A percentile compares a stretch with the other conserved stretches of the same genome.
Conservation (phyloP, 768 basidiomycete species). For the Leucocoprinus birnbaumii region DNA sequence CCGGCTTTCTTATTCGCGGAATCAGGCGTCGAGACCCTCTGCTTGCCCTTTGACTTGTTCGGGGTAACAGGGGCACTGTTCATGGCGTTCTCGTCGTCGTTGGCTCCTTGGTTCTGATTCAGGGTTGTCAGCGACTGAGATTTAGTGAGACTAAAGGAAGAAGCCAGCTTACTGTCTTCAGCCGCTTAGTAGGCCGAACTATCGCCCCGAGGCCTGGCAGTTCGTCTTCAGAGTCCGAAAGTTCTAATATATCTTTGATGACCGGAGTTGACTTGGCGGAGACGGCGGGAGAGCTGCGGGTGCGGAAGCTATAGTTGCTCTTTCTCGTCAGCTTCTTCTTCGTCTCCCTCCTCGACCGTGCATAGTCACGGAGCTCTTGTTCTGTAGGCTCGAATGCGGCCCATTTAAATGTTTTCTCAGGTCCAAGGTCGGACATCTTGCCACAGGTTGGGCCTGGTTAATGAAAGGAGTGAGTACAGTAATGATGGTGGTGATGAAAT, state of each 20-base stretch:
- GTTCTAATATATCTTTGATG: constrained; percentile 21
- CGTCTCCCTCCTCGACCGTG: constrained; percentile 29
- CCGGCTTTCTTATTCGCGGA: constrained; percentile 14
- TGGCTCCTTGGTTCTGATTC: constrained; percentile 2
- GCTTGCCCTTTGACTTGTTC: constrained; percentile 22
- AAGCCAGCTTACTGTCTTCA: not conserved
- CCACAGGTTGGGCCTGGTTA: constrained; percentile 64
- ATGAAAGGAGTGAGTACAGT: not conserved
- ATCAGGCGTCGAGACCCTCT: not conserved
- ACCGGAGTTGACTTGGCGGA: constrained; percentile 23
- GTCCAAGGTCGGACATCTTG: constrained; percentile 53
- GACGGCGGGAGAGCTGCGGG: constrained; percentile 21
- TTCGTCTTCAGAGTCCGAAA: constrained; percentile 48
- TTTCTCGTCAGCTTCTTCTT: constrained; percentile 18
- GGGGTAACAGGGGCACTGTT: not conserved
- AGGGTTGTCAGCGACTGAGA: constrained; percentile 12
- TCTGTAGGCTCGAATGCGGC: constrained; percentile 67
- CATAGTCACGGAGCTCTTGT: constrained; percentile 47
- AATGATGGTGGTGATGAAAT: not conserved
- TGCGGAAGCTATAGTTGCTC: constrained; percentile 20
- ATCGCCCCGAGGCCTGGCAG: constrained; percentile 43
- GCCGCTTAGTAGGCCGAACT: constrained; percentile 1
- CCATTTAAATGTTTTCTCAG: constrained; percentile 53
- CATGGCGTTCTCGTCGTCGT: constrained; percentile 1
- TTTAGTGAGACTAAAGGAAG: constrained; percentile 19